Conservation (phyloP, 2,329 filamentous ascomycete species). For the Aspergillus bombycis region DNA sequence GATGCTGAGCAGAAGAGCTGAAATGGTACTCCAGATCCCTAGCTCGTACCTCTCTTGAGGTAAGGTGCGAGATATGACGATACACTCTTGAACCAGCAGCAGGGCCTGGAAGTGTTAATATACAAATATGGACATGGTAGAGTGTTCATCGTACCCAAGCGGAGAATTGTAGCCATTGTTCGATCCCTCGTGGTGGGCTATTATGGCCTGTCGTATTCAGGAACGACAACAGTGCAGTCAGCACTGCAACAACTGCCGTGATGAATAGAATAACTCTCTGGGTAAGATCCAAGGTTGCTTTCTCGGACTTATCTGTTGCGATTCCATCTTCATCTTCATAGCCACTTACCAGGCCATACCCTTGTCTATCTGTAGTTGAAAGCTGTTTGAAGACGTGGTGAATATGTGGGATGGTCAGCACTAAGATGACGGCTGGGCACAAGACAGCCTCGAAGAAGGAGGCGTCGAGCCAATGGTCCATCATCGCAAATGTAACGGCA, state of each 20-base stretch:
- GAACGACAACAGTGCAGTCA: not conserved
- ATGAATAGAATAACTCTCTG: not conserved
- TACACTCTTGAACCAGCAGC: not conserved
- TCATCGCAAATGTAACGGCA: not conserved
- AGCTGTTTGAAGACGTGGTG: not conserved
- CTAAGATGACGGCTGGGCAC: not conserved
- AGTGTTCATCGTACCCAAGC: not conserved
- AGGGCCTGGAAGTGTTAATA: not conserved
- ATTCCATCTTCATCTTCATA: slow-evolving; percentile 4
- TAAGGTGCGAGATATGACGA: not conserved
- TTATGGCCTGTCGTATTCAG: not conserved
- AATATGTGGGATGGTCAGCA: slow-evolving; percentile 3
- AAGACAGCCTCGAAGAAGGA: not conserved
- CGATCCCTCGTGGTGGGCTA: not conserved
- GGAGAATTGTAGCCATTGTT: not conserved
- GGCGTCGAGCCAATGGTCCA: not conserved
- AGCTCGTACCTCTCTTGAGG: not conserved
- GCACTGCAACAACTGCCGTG: not conserved
- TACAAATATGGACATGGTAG: too few relatives aligned
- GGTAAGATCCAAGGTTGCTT: not conserved
- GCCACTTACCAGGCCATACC: too few relatives aligned
- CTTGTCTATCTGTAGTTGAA: not conserved
- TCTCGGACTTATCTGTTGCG: not conserved
- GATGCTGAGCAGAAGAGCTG: not conserved
- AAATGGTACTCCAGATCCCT: not conserved